Base-by-base conservation (phyloP, 1,284 basidiomycete species). In the Anthracocystis panici-leucophaei region DNA sequence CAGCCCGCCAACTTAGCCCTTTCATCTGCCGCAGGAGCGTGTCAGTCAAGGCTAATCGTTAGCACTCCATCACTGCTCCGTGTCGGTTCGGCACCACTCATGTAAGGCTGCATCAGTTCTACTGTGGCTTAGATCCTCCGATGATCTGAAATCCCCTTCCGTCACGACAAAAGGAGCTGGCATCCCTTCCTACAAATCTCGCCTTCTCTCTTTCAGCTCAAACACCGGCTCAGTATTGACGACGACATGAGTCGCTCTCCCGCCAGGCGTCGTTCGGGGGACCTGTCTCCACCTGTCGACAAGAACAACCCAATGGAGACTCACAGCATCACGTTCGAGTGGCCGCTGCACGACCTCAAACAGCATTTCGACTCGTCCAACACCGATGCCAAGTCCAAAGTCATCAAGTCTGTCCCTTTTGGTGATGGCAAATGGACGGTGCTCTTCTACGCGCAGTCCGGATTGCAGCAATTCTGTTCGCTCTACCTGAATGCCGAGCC, bases 321-420 rank as follows among this genome's bases (percentile, higher is more conserved):
- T 0, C 64, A 57, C 64, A 75, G 67, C 73, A 75, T 75, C 65
- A 65, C 70, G 35, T 78, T 78, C 50, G 76, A 78, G 51, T 78
- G 76, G 80, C 80, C 80, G 20, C 71, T 87, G 11, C 68, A 72
- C 46, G 82, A 85, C 50, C 79, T 87, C 21, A 82, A 81, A 54
- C 58, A 79, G 31, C 69, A 86, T 20, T 87, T 87, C 53, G 85
- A 86, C 45, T 75, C 78, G 14, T 83, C 84, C 18, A 82, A 81
- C 57, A 76, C 80, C 21, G 83, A 86, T 12, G 52, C 67, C n/a
- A 87, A 87, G 80, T 82, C 77, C 33, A 85, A 83, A 51, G 86
- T 85, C 48, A 80, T 86, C 79, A 85, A 85, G 75, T 82, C 78
- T 7, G 68, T 72, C 4, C 69, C 77, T 14, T 82, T 82, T 46